A percentile compares a stretch with the other conserved stretches of the same genome.
Conservation (phyloP, 208 protist genomes). For the Acanthamoeba lenticulata region DNA sequence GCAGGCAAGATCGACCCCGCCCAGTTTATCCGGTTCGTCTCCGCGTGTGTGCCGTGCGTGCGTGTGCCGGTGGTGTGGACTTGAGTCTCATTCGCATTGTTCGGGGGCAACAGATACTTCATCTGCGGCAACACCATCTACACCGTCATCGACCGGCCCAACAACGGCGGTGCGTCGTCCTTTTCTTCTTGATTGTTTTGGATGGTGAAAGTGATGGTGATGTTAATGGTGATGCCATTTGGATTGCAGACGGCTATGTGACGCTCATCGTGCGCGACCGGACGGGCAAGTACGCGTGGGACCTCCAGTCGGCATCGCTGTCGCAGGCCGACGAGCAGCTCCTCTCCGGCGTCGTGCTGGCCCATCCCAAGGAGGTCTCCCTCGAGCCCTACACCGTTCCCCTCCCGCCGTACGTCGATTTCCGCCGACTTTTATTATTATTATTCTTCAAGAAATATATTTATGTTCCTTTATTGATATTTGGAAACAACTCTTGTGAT, state of each 20-base stretch:
- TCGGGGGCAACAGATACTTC: too few relatives aligned
- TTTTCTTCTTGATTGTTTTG: too few relatives aligned
- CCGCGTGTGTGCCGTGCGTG: too few relatives aligned
- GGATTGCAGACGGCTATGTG: not conserved
- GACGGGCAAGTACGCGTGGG: constrained; percentile 32
- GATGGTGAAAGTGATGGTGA: too few relatives aligned
- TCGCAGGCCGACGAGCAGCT: not conserved
- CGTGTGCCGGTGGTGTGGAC: too few relatives aligned
- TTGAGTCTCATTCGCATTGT: too few relatives aligned
- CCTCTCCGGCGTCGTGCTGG: not conserved
- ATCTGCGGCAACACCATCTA: not conserved
- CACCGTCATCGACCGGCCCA: constrained; percentile 32
- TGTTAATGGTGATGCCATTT: not conserved
- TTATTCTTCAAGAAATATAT: not conserved
- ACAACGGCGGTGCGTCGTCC: constrained; percentile 18
- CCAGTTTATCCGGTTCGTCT: constrained; percentile 17
- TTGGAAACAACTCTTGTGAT: not conserved
- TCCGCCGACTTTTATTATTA: not conserved
- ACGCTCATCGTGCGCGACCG: constrained; percentile 30
- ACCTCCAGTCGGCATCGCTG: not conserved
- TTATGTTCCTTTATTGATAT: too few relatives aligned
- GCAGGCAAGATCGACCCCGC: not conserved
- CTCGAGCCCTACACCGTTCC: not conserved
- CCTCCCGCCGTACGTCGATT: not conserved
- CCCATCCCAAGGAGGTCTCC: not conserved